phyloP scores from a whole-genome alignment of 148 eudicot species.

The Persicaria maculosa region DNA sequence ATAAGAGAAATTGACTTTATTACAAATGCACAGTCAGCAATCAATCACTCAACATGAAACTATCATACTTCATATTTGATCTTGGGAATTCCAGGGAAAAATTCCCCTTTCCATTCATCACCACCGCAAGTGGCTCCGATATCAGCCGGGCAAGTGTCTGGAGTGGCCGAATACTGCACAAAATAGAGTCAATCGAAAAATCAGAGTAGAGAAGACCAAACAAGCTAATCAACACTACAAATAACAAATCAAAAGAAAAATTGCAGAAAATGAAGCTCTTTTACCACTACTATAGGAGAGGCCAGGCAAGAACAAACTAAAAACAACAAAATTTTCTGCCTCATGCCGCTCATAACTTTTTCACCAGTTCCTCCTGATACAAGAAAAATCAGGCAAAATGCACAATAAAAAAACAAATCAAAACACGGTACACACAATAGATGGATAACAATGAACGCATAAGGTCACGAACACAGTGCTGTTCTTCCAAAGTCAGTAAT shows the following conservation, averaged over 20 bases:
- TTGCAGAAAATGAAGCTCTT: neutral
- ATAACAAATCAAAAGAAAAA: neutral
- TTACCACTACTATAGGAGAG: slow-evolving; percentile 47
- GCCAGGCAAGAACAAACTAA: slow-evolving; percentile 27
- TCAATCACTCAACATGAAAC: neutral
- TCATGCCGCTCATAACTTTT: slow-evolving; percentile 13
- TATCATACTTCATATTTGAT: slow-evolving; percentile 78
- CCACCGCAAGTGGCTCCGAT: slow-evolving; percentile 34
- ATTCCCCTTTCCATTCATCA: slow-evolving; percentile 87
- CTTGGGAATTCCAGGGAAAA: slow-evolving; percentile 81
- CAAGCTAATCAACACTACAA: neutral
- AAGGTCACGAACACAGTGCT: too few relatives aligned
- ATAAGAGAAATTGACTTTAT: neutral
- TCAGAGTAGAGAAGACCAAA: neutral
- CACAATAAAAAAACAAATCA: neutral
- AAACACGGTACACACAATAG: neutral
- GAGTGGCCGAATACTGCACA: slow-evolving; percentile 51
- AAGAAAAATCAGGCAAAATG: neutral
- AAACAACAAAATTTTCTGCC: slow-evolving; percentile 28
- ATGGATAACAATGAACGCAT: neutral
- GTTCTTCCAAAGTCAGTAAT: too few relatives aligned
- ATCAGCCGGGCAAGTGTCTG: slow-evolving; percentile 84
- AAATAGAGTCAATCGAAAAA: neutral
- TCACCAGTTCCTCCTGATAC: neutral
- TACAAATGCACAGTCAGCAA: neutral